Conservation (phyloP, 1,284 basidiomycete species). For the Boletus mariae region DNA sequence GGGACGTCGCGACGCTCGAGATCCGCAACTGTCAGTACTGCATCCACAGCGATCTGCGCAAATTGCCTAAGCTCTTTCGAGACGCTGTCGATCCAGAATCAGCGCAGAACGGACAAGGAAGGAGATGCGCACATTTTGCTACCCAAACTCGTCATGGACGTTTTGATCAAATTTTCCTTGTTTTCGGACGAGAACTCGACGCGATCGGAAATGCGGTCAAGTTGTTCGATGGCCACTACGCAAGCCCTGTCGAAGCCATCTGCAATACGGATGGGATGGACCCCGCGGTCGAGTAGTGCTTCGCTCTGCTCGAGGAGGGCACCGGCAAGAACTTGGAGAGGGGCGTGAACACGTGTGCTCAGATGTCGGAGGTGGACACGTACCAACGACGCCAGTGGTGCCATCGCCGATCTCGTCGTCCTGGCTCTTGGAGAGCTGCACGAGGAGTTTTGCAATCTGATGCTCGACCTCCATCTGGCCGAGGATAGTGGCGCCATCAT, state of each 20-base stretch:
- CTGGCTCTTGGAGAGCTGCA: slow-evolving; percentile 95
- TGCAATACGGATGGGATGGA: slow-evolving; percentile 97
- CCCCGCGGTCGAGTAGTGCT: slow-evolving; percentile 91
- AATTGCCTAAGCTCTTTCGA: slow-evolving; percentile 96
- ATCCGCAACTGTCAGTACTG: slow-evolving; percentile 94
- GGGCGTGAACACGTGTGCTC: slow-evolving; percentile 6
- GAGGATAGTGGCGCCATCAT: slow-evolving; percentile 96
- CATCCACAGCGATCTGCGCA: slow-evolving; percentile 96
- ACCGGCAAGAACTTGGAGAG: slow-evolving; percentile 85
- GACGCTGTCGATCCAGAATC: slow-evolving; percentile 55
- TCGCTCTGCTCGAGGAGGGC: slow-evolving; percentile 91
- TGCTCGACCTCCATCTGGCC: slow-evolving; percentile 98
- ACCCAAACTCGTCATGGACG: slow-evolving; percentile 93
- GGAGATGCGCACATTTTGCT: slow-evolving; percentile 82
- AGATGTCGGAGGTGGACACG: slow-evolving; percentile 34
- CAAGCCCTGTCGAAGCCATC: slow-evolving; percentile 98
- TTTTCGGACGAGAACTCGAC: slow-evolving; percentile 83
- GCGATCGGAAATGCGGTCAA: slow-evolving; percentile 90
- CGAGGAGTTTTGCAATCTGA: slow-evolving; percentile 96
- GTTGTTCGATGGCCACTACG: slow-evolving; percentile 81
- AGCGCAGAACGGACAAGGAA: slow-evolving; percentile 3
- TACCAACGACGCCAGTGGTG: slow-evolving; percentile 97
- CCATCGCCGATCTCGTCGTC: slow-evolving; percentile 99
- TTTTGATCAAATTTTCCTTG: slow-evolving; percentile 87
- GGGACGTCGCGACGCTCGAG: slow-evolving; percentile 92